Base-by-base conservation (phyloP, 768 basidiomycete genomes). In the Mycena alexandri region DNA sequence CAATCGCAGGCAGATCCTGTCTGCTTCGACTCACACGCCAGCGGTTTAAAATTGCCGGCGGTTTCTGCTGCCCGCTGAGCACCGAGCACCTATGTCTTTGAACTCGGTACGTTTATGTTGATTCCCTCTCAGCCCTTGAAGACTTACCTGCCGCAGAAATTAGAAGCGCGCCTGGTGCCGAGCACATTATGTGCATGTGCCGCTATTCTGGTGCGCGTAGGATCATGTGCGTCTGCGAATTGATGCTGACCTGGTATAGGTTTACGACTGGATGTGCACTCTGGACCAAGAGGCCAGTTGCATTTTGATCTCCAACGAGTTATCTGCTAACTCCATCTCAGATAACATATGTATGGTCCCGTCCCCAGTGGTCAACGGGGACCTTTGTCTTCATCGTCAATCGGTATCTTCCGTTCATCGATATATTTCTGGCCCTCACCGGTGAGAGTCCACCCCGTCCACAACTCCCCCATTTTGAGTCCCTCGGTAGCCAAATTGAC, bases 361-460 rank as follows among this genome's bases (percentile, higher is more conserved):
- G 63, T 10, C 68, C 73, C 13, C 29, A 29, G 6, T 70, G 66
- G 65, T 63, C 64, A 19, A 57, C 71, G n/a, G 72, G 72, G 46
- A 74, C 72, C 12, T n/a, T 69, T 11, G 41, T 78, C 21, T 78
- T 78, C 65, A 59, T 73, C 16, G 44, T 74, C 33, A 78, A 78
- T 55, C 75, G 77, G 1, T 78, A 78, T 64, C 69, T 74, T 22
- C 77, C 77, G 8, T 78, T 77, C 59, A 64, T 77, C 44, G 77
- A 78, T 47, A 72, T 71, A 16, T 68, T 72, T 34, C 17, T 78
- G 7, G 1, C 9, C 0, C 71, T 42, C 48, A 73, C 17, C n/a
- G 56, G 52, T 61, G 72, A 46, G 44, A 29, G 29, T 6, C 3
- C 29, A 29, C 44, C 21, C 19, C 44, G 19, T 17, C 10, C 17